Evolutionary conservation across 2,329 filamentous ascomycete species (phyloP), one percentile per base, ranked within the genome.

Genomic region (Pyrenophora seminiperda): DNA sequence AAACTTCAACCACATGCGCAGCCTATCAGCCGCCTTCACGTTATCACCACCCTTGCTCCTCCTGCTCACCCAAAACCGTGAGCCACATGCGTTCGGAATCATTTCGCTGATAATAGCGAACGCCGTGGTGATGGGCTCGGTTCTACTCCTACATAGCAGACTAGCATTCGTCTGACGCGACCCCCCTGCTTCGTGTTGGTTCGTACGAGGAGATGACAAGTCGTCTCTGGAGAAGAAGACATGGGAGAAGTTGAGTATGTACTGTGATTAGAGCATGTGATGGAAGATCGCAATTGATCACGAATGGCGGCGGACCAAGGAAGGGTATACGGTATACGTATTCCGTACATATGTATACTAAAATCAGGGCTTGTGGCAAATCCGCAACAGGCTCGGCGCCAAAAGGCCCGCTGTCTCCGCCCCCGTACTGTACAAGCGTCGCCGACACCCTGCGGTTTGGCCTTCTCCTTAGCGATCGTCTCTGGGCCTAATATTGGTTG

Each of bases 401-500:
- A 43, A 45, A 44, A 36, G 37, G 44, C 22, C 37, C 44, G 44
- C 30, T 20, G 37, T 17, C 24, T 47, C 30, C 30, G 44, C 37
- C 19, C 36, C 22, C 30, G 44, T 30, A 14, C 36, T 17, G 44
- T 41, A n/a, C 47, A 30, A 31, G 33, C 36, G 58, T 54, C 44
- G 54, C 36, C 36, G 43, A 48, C 29, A 46, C 62, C 62, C 56
- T 66, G 56, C 59, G 48, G 49, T 45, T 46, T 33, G 36, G 19
- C 27, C 45, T 53, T 54, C 53, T 55, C 51, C 42, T 50, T 51
- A 45, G 41, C 49, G 31, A 45, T 24, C 56, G 51, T 59, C 50
- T 56, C 59, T 33, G 41, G 45, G 47, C 51, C 37, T 37, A 20
- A 53, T 51, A 68, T 66, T 70, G 65, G 66, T 67, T 62, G 52